Conservation (phyloP, 306 rosid species). For the Fragaria vesca region DNA sequence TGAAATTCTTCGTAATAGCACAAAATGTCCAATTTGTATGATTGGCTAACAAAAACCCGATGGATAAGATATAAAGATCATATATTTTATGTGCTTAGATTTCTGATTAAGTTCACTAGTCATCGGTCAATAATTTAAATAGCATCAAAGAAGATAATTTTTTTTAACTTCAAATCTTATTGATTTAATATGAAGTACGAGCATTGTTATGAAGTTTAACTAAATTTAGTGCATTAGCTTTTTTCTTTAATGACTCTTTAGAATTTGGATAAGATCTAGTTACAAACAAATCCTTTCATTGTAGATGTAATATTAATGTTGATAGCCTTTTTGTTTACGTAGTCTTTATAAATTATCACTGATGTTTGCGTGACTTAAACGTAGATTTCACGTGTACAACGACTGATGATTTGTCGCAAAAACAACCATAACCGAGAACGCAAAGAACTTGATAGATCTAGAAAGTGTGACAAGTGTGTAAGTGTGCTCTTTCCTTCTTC, state of each 20-base stretch:
- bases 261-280: neutral
- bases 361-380: neutral
- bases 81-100: too few species aligned
- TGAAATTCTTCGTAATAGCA: neutral
- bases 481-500: neutral
- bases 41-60: neutral
- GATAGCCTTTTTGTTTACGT: neutral
- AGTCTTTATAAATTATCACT: rapidly evolving
- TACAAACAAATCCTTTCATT: neutral
- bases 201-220: too few species aligned
- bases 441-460: neutral
- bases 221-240: neutral
- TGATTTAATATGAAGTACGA: neutral
- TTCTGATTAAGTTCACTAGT: too few species aligned
- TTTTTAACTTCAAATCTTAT: neutral
- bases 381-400: neutral
- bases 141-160: too few species aligned
- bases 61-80: neutral
- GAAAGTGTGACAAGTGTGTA: neutral
- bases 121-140: too few species aligned
- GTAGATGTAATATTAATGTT: neutral
- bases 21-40: neutral
- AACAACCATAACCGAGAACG: neutral
- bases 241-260: neutral
- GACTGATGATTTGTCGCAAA: neutral